Evolutionary conservation across 768 basidiomycete species (phyloP).

Genomic region (Boletales sp.): DNA sequence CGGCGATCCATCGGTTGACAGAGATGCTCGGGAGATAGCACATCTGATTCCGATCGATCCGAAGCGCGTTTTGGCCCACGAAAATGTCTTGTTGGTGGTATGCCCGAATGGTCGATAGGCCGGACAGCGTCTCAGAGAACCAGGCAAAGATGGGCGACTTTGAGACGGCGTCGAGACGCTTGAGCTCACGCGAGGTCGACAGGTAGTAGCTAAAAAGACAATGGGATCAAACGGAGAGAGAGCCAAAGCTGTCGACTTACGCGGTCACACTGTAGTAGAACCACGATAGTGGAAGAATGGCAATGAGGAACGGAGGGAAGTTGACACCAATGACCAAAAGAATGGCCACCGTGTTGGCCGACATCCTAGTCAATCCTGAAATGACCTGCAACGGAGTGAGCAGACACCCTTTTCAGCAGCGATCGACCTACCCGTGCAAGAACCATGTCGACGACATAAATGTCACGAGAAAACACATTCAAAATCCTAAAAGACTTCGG

Average conservation of each 20-base stretch:
- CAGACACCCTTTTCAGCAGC: neutral
- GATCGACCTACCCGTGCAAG: conserved; percentile 52
- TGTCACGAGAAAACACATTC: conserved; percentile 89
- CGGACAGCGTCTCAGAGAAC: conserved; percentile 76
- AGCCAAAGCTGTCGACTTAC: conserved; percentile 38
- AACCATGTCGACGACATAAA: conserved; percentile 81
- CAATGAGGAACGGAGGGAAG: conserved; percentile 79
- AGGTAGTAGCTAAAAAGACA: conserved; percentile 67
- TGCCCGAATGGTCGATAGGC: conserved; percentile 80
- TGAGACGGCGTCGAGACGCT: conserved; percentile 84
- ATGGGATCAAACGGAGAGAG: neutral
- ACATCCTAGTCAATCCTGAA: conserved; percentile 64
- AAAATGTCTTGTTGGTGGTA: conserved; percentile 72
- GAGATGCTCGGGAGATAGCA: conserved; percentile 69
- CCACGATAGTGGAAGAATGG: conserved; percentile 70
- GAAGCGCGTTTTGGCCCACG: conserved; percentile 60
- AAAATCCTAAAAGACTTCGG: conserved; percentile 52
- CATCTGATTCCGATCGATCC: conserved; percentile 84
- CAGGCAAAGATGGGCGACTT: conserved; percentile 89
- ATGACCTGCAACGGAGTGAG: conserved; percentile 42
- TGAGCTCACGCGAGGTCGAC: conserved; percentile 80
- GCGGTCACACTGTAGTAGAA: conserved; percentile 79
- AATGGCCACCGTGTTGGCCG: conserved; percentile 55
- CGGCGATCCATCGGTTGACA: conserved; percentile 81
- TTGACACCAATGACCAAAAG: conserved; percentile 72